phyloP scores from a whole-genome alignment of 306 rosid species.

The Dalbergia cultrata region DNA sequence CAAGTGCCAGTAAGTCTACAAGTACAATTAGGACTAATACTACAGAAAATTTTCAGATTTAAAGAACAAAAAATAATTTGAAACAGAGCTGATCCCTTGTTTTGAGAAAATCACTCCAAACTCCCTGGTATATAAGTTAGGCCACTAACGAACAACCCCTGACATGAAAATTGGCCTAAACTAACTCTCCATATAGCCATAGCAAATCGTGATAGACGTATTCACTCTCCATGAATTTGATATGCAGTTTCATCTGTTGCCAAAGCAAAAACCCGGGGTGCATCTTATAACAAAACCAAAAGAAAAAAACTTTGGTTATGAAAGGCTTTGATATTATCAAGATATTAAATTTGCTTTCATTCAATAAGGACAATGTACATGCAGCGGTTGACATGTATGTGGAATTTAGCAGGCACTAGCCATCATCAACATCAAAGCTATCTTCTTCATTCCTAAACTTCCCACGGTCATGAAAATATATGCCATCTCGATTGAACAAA shows the following conservation, averaged over 20 bases:
- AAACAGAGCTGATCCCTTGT: neutral
- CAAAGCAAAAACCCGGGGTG: neutral
- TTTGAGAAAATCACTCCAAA: conserved; percentile 20
- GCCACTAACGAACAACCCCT: neutral
- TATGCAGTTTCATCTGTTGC: neutral
- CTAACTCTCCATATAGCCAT: neutral
- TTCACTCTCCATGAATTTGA: neutral
- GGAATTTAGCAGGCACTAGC: conserved; percentile 34
- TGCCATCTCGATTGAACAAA: conserved; percentile 76
- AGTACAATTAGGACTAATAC: neutral
- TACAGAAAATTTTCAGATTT: neutral
- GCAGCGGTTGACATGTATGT: neutral
- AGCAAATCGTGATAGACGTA: neutral
- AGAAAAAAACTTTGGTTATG: too few relatives aligned
- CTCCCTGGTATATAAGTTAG: neutral
- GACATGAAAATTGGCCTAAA: neutral
- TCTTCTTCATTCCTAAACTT: conserved; percentile 43
- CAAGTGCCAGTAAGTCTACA: neutral
- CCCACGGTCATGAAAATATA: conserved; percentile 62
- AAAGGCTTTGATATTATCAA: too few relatives aligned
- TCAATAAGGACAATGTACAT: neutral
- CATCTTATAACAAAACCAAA: neutral
- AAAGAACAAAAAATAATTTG: neutral
- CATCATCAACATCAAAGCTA: conserved; percentile 38
- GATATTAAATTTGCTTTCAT: too few relatives aligned